phyloP scores from a whole-genome alignment of 306 rosid species.

The Acmispon strigosus region DNA sequence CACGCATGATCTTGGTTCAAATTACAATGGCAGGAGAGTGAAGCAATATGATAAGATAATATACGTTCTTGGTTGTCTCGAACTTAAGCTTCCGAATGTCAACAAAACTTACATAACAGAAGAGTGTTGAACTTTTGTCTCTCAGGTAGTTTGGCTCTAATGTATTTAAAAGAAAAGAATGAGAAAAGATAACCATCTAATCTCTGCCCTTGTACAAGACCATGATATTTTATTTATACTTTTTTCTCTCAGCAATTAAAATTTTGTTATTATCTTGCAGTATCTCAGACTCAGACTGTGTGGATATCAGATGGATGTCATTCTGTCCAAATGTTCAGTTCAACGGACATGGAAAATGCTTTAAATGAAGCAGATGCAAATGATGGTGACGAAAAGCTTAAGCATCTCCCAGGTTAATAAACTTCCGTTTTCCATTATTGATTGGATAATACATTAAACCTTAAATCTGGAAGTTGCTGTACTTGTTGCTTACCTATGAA shows the following conservation, averaged over 20 bases:
- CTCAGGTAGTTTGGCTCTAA: background rate
- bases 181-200: background rate
- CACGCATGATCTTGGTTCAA: background rate
- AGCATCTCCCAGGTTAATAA: constrained; percentile 55
- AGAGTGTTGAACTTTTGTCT: background rate
- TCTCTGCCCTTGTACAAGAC: constrained; percentile 10
- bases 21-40: background rate
- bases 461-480: background rate
- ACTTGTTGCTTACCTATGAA: too few species aligned
- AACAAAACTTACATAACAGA: background rate
- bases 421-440: constrained; percentile 5
- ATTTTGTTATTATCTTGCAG: constrained; percentile 37
- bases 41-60: background rate
- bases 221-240: background rate
- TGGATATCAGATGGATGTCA: constrained; percentile 83
- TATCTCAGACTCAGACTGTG: constrained; percentile 62
- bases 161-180: background rate
- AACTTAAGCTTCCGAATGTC: background rate
- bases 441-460: constrained; percentile 13
- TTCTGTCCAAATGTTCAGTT: constrained; percentile 54
- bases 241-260: constrained; percentile 14
- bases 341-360: constrained; percentile 44
- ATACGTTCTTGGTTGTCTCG: background rate
- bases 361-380: constrained; percentile 36
- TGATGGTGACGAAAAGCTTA: constrained; percentile 44